Conservation (phyloP, 2,329 filamentous ascomycete species). For the Phialemoniopsis sp. region DNA sequence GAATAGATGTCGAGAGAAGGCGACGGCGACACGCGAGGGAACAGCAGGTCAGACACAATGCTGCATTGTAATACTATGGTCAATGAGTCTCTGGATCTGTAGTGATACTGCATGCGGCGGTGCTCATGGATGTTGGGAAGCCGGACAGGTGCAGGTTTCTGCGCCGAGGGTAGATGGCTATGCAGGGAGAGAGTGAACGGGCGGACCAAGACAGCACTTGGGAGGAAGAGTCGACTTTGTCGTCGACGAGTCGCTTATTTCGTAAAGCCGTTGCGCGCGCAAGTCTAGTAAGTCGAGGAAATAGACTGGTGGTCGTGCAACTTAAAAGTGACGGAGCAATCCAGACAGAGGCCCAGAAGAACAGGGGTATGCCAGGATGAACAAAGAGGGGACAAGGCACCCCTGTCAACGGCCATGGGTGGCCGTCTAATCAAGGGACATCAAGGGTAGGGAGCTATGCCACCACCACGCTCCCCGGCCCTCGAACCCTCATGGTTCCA, state of each 20-base stretch:
- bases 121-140: slow-evolving; percentile 39
- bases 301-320: slow-evolving; percentile 41
- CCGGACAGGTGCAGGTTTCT: slow-evolving; percentile 39
- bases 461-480: slow-evolving; percentile 12
- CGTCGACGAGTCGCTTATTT: slow-evolving; percentile 1
- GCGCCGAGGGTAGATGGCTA: no score
- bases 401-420: slow-evolving; percentile 16
- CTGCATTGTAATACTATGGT: slow-evolving; percentile 45
- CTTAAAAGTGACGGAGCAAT: slow-evolving; percentile 37
- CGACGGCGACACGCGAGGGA: slow-evolving; percentile 22
- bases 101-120: slow-evolving; percentile 47
- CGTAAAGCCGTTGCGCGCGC: slow-evolving; percentile 2
- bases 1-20: slow-evolving; percentile 10
- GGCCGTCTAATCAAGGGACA: slow-evolving; percentile 14
- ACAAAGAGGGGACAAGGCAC: slow-evolving; percentile 12
- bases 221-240: slow-evolving; percentile 4
- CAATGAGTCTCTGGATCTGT: slow-evolving; percentile 36
- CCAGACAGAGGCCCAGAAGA: slow-evolving; percentile 34
- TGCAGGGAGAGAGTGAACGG: slow-evolving; percentile 8
- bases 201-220: slow-evolving; percentile 11
- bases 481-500: slow-evolving; percentile 11
- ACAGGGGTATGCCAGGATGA: slow-evolving; percentile 22
- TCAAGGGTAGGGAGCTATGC: slow-evolving; percentile 18
- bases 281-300: slow-evolving; percentile 19
- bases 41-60: slow-evolving; percentile 43